Evolutionary conservation across 2,329 filamentous ascomycete species (phyloP), one percentile per base, ranked within the genome.

Genomic region (Fusarium drepaniforme): DNA sequence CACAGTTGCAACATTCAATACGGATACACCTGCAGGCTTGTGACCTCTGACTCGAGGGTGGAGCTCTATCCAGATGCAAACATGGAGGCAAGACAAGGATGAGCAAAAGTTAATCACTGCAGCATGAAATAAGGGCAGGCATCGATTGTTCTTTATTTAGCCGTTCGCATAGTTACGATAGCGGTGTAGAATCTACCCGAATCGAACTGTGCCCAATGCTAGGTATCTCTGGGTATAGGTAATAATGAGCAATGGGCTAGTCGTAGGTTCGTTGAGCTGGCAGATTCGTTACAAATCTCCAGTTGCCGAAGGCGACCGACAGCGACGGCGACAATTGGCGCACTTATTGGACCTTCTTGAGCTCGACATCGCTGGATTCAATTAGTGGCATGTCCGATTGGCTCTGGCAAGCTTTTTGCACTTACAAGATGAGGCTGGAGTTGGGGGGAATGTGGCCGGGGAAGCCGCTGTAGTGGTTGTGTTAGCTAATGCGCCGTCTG

Each of bases 341-440:
- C 21, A 68, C 66, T 80, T 84, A 86, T 33, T 89, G 88, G 85
- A 93, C 90, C 60, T 85, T 87, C 84, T 93, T 90, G 76, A 94
- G 89, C 83, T 93, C 86, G 75, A 94, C 91, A 76, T 94, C 91
- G 82, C 92, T 93, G 77, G 56, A 40, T 15, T n/a, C 8, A 53
- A 28, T 76, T 67, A 78, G 71, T 46, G 64, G 42, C 7, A 21
- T n/a, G 9, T 1, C 0, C 16, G 13, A 28, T 28, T 30, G 9
- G 23, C 8, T n/a, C 28, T n/a, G 13, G 51, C 56, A 13, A 49
- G 37, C 28, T 33, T 44, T n/a, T n/a, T 23, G n/a, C n/a, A 73
- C 94, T 88, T 89, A 97, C 94, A 97, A 97, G 86, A 97, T 89
- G 73, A 97, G 88, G 75, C 88, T 91, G n/a, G 94, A 86, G 79